These are phyloP conservation scores for Lenwebbia sp. DNA, from an alignment of 345 rosid species.

Conservation along the genomic window DNA sequence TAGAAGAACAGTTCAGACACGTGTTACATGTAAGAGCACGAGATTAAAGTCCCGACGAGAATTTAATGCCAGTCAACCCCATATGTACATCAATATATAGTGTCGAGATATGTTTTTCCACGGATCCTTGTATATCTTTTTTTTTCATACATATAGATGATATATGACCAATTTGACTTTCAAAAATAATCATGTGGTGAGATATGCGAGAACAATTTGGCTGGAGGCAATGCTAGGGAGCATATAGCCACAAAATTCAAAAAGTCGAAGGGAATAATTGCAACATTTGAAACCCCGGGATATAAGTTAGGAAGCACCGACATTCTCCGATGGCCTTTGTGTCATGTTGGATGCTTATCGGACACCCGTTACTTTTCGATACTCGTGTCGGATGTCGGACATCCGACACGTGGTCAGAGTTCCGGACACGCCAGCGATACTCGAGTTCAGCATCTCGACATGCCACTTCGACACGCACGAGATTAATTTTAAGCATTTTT, in stretches of 20 bases:
- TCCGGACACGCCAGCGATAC: too few relatives aligned
- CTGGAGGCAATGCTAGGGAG: background rate
- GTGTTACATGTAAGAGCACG: background rate
- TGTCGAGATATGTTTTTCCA: background rate
- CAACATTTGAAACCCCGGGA: too few relatives aligned
- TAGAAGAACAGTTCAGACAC: background rate
- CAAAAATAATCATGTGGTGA: background rate
- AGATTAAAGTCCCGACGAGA: background rate
- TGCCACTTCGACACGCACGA: too few relatives aligned
- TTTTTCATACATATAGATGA: fast-evolving
- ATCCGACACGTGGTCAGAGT: too few relatives aligned
- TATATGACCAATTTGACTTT: background rate
- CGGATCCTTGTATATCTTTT: background rate
- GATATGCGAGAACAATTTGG: background rate
- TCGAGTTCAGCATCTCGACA: too few relatives aligned
- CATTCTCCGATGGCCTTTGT: too few relatives aligned
- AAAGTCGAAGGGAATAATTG: background rate
- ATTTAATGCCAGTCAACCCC: background rate
- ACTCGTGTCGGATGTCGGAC: too few relatives aligned
- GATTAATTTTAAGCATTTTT: too few relatives aligned
- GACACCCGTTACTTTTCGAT: too few relatives aligned
- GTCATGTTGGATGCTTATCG: too few relatives aligned
- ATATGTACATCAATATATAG: background rate
- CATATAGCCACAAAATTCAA: background rate
- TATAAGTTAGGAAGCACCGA: too few relatives aligned